A percentile compares a stretch with the other conserved stretches of the same genome.
These are phyloP conservation scores for Yamadazyma tumulicola DNA, from an alignment of 805 yeast species.

Conservation along the genomic window DNA sequence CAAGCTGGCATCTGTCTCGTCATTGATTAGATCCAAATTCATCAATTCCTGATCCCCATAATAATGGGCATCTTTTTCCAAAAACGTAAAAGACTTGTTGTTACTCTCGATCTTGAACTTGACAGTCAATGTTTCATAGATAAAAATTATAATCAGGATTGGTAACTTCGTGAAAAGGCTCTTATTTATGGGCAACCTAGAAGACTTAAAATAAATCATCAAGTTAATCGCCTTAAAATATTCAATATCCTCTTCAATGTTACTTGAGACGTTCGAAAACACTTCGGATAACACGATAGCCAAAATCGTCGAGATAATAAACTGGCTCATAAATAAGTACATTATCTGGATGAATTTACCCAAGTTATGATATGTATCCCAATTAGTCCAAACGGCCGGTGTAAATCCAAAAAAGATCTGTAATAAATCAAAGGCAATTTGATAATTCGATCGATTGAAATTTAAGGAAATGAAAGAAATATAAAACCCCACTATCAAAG, in stretches of 20 bases:
- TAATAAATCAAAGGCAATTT: conserved; percentile 49
- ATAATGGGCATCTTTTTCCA: conserved; percentile 25
- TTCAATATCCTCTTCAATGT: conserved; percentile 38
- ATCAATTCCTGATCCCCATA: conserved; percentile 29
- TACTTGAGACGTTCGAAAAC: conserved; percentile 30
- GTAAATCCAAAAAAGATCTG: conserved; percentile 56
- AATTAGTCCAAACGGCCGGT: conserved; percentile 57
- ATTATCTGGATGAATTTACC: conserved; percentile 48
- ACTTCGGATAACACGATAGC: conserved; percentile 50
- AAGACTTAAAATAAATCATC: conserved; percentile 33
- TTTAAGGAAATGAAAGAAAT: conserved; percentile 50
- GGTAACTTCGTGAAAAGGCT: conserved; percentile 35
- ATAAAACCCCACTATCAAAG: conserved; percentile 53
- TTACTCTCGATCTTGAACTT: conserved; percentile 7
- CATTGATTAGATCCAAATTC: conserved; percentile 15
- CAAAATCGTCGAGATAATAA: conserved; percentile 51
- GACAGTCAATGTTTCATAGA: conserved; percentile 27
- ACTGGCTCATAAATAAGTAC: conserved; percentile 53
- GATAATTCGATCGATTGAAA: conserved; percentile 34
- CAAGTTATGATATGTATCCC: conserved; percentile 45
- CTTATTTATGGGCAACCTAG: conserved; percentile 14
- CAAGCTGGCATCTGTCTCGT: conserved; percentile 25
- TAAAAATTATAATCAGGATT: conserved; percentile 27
- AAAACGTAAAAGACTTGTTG: conserved; percentile 33
- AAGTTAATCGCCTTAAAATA: conserved; percentile 38